Evolutionary conservation across 495 filamentous ascomycete species (phyloP).

Genomic region (Penicillium arizonense): DNA sequence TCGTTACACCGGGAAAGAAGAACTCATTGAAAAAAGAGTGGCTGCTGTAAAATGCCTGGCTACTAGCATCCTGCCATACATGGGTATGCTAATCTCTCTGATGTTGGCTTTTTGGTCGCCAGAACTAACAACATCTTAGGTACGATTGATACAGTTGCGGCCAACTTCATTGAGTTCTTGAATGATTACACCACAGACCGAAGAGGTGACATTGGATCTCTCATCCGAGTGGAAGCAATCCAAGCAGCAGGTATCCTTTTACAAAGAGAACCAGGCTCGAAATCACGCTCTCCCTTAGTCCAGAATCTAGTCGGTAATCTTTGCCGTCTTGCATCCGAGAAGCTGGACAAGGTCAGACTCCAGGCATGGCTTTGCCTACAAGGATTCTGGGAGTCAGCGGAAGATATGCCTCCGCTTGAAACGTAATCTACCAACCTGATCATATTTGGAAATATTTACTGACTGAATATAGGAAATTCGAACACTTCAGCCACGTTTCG

Average conservation of each 20-base stretch:
- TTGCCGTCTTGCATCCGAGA: constrained; percentile 74
- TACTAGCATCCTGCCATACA: constrained; percentile 44
- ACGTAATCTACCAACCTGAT: constrained; percentile 20
- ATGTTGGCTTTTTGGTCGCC: neutral
- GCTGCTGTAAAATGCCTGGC: constrained; percentile 60
- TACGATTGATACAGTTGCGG: constrained; percentile 23
- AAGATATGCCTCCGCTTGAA: constrained; percentile 32
- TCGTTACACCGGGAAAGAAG: constrained; percentile 38
- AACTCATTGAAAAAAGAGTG: constrained; percentile 57
- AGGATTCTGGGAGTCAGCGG: constrained; percentile 34
- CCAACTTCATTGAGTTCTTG: constrained; percentile 49
- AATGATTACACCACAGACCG: constrained; percentile 88
- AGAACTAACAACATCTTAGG: constrained; percentile 22
- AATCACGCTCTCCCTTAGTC: constrained; percentile 17
- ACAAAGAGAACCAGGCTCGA: constrained; percentile 12
- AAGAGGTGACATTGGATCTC: constrained; percentile 84
- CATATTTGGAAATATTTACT: constrained; percentile 7
- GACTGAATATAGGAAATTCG: constrained; percentile 35
- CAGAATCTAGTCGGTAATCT: constrained; percentile 45
- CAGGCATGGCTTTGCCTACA: constrained; percentile 58
- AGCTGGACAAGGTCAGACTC: constrained; percentile 80
- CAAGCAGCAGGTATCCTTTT: constrained; percentile 49
- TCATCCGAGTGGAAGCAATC: constrained; percentile 76
- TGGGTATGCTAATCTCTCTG: constrained; percentile 24
- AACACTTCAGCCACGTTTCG: constrained; percentile 46